These are phyloP conservation scores for Hypoxylon sp. DNA, from an alignment of 2,329 filamentous ascomycete species.

Conservation along the genomic window DNA sequence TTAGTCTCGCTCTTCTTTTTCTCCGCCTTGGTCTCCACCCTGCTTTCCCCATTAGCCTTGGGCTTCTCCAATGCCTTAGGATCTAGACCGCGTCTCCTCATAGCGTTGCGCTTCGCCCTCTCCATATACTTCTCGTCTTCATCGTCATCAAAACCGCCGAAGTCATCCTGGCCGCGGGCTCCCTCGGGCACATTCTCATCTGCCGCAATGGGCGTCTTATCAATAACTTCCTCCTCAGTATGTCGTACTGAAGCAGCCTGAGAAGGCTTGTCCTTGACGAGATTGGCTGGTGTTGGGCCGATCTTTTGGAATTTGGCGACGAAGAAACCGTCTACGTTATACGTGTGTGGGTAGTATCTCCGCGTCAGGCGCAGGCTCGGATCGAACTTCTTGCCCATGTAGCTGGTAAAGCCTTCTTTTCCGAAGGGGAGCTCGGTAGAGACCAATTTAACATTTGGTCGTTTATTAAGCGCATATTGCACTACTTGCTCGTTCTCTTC, in stretches of 20 bases:
- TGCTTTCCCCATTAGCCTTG: conserved; percentile 62
- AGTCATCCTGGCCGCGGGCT: conserved; percentile 65
- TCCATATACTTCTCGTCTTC: conserved; percentile 81
- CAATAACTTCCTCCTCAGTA: conserved; percentile 66
- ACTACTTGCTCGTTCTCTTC: conserved; percentile 96
- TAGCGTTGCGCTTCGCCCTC: conserved; percentile 79
- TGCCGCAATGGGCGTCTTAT: conserved; percentile 77
- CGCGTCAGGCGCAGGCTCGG: conserved; percentile 85
- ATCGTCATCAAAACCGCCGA: conserved; percentile 82
- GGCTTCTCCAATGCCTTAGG: conserved; percentile 70
- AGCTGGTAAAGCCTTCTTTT: conserved; percentile 91
- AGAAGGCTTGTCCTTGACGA: conserved; percentile 57
- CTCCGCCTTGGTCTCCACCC: conserved; percentile 55
- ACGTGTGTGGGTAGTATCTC: conserved; percentile 89
- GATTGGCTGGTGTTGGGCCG: conserved; percentile 78
- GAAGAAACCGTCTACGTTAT: conserved; percentile 98
- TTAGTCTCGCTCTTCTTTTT: conserved; percentile 39
- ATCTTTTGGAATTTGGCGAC: conserved; percentile 98
- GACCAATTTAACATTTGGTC: conserved; percentile 94
- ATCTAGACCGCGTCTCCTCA: conserved; percentile 81
- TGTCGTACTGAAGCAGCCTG: conserved; percentile 46
- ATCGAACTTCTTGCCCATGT: conserved; percentile 93
- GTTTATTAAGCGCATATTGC: conserved; percentile 90
- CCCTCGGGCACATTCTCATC: conserved; percentile 61
- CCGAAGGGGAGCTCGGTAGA: conserved; percentile 93